Base-by-base conservation (phyloP, 441 rosid genomes). In the Pelargonium citronellum region DNA sequence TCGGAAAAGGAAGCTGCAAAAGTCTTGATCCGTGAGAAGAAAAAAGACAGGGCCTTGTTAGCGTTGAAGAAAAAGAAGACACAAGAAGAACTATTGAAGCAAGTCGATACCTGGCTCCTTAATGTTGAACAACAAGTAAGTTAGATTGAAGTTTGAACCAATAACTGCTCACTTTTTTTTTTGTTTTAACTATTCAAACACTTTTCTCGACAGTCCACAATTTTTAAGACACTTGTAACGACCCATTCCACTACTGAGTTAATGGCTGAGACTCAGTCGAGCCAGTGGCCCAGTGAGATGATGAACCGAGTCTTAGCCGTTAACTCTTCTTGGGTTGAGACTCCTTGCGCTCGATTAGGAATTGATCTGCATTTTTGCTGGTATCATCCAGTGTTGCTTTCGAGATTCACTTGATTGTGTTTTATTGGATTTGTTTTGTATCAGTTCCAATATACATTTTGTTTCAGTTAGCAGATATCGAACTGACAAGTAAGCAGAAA, bases 71-170 rank as follows among this genome's bases (percentile, higher is more conserved):
- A 91, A 88, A 91, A 91, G 88, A 90, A 75, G 55, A 64, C 93
- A 10, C 96, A 94, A 68, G 97, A 94, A 70, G 97, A 90, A 6
- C 77, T 94, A 51, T 73, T 94, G 83, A 90, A 91, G 81, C 94
- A 91, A 82, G 96, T 91, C 15, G 98, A 94, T 74, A 76, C 86
- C 11, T 91, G 97, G 98, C 78, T 94, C 79, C 86, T 94, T 76
- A 94, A 94, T 85, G 97, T 94, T 30, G 98, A 94, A 77, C 96
- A 94, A 75, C 96, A 94, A 78, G 98, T 93, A 73, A 77, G 71
- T 74, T 15, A 53, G 34, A 1, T 51, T 5, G 39, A 34, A 34
- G 39, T 34, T 34, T 34, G 39, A 34, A 34, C 39, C 39, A 34
- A 34, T 34, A 7, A 4, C 39, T 30, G 4, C 34, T 11, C 3